These are phyloP conservation scores for Monosporozyma unispora DNA, from an alignment of 805 yeast genomes.

Conservation along the genomic window DNA sequence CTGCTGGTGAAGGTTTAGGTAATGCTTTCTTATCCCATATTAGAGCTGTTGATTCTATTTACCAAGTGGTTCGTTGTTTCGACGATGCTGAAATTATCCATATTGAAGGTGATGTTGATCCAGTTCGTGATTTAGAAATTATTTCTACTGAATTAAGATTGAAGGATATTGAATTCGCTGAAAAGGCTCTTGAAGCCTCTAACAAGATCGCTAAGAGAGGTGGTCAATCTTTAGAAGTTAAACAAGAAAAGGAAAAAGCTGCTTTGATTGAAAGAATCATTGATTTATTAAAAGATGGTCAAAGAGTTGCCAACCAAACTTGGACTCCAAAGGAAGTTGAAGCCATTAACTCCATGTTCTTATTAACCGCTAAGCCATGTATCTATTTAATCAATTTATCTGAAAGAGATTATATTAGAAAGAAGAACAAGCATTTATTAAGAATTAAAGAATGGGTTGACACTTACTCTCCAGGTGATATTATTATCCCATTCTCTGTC, in stretches of 20 bases:
- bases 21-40: conserved; percentile 94
- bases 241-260: conserved; percentile 80
- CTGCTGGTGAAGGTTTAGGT: conserved; percentile 95
- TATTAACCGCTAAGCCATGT: conserved; percentile 92
- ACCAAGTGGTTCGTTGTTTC: conserved; percentile 95
- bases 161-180: conserved; percentile 92
- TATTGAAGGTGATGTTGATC: conserved; percentile 94
- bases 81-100: conserved; percentile 97
- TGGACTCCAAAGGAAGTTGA: conserved; percentile 93
- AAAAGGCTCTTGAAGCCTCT: conserved; percentile 68
- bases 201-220: conserved; percentile 79
- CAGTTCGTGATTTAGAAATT: conserved; percentile 88
- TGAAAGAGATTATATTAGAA: conserved; percentile 78
- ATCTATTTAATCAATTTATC: conserved; percentile 86
- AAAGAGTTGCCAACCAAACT: conserved; percentile 75
- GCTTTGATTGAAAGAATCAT: conserved; percentile 66
- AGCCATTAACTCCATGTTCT: conserved; percentile 71
- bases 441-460: conserved; percentile 82
- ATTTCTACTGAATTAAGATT: conserved; percentile 85
- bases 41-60: conserved; percentile 95
- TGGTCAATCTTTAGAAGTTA: conserved; percentile 82
- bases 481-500: conserved; percentile 88
- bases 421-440: conserved; percentile 77
- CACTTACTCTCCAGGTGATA: conserved; percentile 75
- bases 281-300: conserved; percentile 68